Base-by-base conservation (phyloP, 2,329 filamentous ascomycete genomes). In the Pseudopithomyces maydicus region DNA sequence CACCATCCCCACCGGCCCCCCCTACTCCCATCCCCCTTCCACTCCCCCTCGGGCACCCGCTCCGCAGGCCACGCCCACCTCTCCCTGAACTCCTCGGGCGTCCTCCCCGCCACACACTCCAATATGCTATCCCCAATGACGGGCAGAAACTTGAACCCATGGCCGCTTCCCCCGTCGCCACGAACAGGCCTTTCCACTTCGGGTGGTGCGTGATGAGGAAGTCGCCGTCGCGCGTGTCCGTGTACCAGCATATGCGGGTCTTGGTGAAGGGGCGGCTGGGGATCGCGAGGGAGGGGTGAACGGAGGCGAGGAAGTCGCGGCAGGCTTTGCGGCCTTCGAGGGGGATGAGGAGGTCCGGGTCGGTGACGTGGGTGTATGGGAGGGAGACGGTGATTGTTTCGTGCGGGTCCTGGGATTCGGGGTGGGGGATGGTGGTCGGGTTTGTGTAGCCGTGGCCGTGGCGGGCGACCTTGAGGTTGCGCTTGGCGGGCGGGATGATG, bases 401-500 rank as follows among this genome's bases (percentile, higher is more conserved):
- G 26, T 61, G 63, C 1, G 68, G 62, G 23, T 68, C 60, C 32
- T 74, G 68, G 14, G 68, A 69, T 46, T 82, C 81, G 0, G 81
- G 81, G 59, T 83, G 75, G 11, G 78, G 74, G 55, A 83, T 80
- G 3, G 63, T 74, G 23, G 71, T 73, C 0, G 78, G 78, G 62
- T 83, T 83, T 14, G 73, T 68, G 63, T 83, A 83, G 53, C 81
- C 81, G 64, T 82, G 80, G 59, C 75, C 77, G 60, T 83, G 81
- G n/a, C 80, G 72, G 5, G 81, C 81, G 39, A 83, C 68, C 66
- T 84, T 84, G 44, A 83, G 72, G 6, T 75, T 59, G 23, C 72
- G 66, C 22, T 73, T 65, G 1, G 72, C 76, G 0, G 91, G 90
- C 3, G 90, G 89, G 60, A 93, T 90, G 71, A 90, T 82, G 80